phyloP scores from a whole-genome alignment of 176 grass and related monocot species.

The Thinopyrum elongatum region DNA sequence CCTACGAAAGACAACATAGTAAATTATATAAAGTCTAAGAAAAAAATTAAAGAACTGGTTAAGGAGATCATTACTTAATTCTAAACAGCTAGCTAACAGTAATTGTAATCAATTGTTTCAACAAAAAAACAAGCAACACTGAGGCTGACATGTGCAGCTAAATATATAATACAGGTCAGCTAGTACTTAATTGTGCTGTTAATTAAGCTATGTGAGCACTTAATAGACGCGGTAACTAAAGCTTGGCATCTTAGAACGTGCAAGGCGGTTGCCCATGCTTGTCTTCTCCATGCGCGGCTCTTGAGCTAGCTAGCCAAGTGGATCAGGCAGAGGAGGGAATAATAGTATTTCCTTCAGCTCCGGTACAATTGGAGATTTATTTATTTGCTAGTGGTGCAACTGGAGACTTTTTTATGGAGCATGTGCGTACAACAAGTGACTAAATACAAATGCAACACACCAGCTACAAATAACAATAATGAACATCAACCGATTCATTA shows the following conservation, averaged over 20 bases:
- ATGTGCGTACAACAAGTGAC: background rate
- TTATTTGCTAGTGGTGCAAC: conserved; percentile 5
- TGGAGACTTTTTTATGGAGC: background rate
- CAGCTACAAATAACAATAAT: background rate
- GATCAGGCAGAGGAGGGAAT: background rate
- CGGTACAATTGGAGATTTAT: background rate
- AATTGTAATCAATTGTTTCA: background rate
- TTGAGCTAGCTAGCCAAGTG: background rate
- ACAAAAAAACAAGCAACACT: background rate
- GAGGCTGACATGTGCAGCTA: conserved; percentile 31
- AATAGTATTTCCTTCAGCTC: background rate
- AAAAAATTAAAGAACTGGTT: background rate
- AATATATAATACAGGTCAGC: background rate
- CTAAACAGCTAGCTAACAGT: background rate
- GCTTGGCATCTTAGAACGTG: conserved; percentile 66
- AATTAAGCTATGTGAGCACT: conserved; percentile 42
- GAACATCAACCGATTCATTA: background rate
- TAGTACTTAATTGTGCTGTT: conserved; percentile 24
- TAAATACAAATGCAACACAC: background rate
- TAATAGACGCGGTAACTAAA: conserved; percentile 46
- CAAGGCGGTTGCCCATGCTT: conserved; percentile 43
- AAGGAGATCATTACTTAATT: background rate
- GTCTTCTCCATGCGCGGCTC: conserved; percentile 5
- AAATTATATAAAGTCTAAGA: background rate
- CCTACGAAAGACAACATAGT: background rate